Evolutionary conservation across 192 early-diverging fungal genomes (phyloP), one percentile per base, ranked within the genome.

Genomic region (Dispira simplex): DNA sequence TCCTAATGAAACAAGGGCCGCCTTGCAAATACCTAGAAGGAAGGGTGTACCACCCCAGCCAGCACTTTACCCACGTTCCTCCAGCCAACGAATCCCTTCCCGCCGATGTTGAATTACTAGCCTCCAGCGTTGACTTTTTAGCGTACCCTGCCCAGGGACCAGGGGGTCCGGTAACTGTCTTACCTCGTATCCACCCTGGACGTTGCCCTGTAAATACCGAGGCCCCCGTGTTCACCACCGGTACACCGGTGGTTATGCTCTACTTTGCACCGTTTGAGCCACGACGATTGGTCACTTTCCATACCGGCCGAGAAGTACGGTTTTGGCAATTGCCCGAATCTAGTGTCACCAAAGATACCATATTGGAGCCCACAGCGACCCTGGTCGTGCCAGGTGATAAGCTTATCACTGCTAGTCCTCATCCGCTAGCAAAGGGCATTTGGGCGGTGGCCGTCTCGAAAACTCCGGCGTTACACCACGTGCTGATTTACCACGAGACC

Each of bases 91-190:
- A 63, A 53, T 62, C 68, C 27, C 68, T 77, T 28, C 68, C 70
- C 11, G 71, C 68, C 49, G 70, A 71, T 26, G 71, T 67, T 21
- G 66, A 73, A 28, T 63, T 67, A 2, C 47, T 67, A 23, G 64
- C 83, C 72, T 75, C 73, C 0, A 87, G 81, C 52, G 39, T 63
- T 51, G 78, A 71, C 63, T 87, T 79, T 44, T 69, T 92, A 49
- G 87, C 89, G 0, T 76, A 91, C 23, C 80, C 89, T 14, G 72
- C 90, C 46, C 64, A 74, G 16, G 93, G 91, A 21, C 74, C 82
- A 32, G 93, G 93, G 23, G 93, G 93, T 20, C 78, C 88, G 63
- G 63, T 96, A 52, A 88, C 77, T 2, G 75, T 93, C 25, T 72
- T 86, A 63, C 73, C 80, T n/a, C 68, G 75, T 2, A 69, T 77